phyloP scores from a whole-genome alignment of 2,329 filamentous ascomycete genomes.

The Aspergillus niger region DNA sequence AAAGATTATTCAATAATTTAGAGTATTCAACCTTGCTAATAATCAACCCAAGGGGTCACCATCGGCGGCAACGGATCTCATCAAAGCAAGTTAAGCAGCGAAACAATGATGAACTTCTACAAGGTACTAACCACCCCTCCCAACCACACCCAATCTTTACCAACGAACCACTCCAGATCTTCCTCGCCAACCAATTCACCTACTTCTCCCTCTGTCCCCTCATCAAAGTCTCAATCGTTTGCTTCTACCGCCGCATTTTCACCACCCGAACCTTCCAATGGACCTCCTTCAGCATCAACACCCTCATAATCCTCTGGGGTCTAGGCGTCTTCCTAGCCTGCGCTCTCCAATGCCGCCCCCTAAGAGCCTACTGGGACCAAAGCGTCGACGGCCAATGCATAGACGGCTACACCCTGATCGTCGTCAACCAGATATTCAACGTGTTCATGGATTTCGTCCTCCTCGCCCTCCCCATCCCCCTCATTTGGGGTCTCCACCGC shows the following conservation, averaged over 20 bases:
- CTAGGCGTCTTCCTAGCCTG: constrained; percentile 35
- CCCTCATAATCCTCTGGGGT: constrained; percentile 33
- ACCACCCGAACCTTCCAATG: constrained; percentile 32
- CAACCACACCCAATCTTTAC: neutral
- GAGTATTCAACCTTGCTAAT: constrained; percentile 11
- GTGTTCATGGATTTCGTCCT: constrained; percentile 38
- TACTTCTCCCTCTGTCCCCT: constrained; percentile 36
- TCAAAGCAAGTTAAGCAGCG: constrained; percentile 18
- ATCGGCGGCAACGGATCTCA: constrained; percentile 36
- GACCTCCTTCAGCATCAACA: constrained; percentile 29
- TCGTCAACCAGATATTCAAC: constrained; percentile 39
- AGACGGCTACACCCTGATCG: constrained; percentile 31
- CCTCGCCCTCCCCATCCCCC: constrained; percentile 33
- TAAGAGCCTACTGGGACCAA: constrained; percentile 35
- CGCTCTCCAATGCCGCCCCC: constrained; percentile 34
- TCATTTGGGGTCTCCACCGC: constrained; percentile 38
- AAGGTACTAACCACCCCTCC: constrained; percentile 24
- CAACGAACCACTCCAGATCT: constrained; percentile 27
- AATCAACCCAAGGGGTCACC: constrained; percentile 29
- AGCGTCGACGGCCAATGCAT: constrained; percentile 31
- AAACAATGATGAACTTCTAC: constrained; percentile 32
- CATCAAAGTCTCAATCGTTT: constrained; percentile 39
- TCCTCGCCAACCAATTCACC: constrained; percentile 38
- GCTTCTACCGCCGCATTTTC: constrained; percentile 40
- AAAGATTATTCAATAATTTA: too few relatives aligned